These are phyloP conservation scores for Grammothele lineata DNA, from an alignment of 768 basidiomycete species.

Conservation along the genomic window DNA sequence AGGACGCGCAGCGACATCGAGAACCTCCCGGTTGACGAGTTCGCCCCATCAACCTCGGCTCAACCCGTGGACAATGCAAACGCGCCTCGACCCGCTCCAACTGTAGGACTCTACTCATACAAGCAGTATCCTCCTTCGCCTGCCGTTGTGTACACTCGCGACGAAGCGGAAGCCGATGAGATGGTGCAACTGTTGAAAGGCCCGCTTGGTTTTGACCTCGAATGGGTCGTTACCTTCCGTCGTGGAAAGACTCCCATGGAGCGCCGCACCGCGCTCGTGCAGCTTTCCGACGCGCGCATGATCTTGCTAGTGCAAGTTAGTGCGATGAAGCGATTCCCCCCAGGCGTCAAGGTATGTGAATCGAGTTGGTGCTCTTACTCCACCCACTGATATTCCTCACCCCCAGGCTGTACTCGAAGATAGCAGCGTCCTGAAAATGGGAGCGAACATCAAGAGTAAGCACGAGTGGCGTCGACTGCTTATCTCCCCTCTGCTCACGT, in stretches of 20 bases:
- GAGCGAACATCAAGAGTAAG: conserved; percentile 46
- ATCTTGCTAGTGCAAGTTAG: conserved; percentile 47
- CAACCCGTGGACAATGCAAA: background rate
- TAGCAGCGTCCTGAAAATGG: conserved; percentile 37
- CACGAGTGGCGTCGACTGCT: conserved; percentile 2
- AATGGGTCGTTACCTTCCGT: conserved; percentile 40
- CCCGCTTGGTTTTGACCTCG: conserved; percentile 50
- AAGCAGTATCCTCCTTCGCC: conserved; percentile 30
- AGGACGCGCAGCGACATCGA: conserved; percentile 1
- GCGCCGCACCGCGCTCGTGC: conserved; percentile 40
- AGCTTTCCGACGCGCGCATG: conserved; percentile 38
- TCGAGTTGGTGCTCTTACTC: conserved; percentile 4
- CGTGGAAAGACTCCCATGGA: conserved; percentile 22
- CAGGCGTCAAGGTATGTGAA: no score
- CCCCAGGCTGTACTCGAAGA: conserved; percentile 42
- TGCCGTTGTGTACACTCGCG: conserved; percentile 34
- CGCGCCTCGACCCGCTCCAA: background rate
- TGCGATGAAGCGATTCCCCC: conserved; percentile 38
- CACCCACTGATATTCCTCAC: background rate
- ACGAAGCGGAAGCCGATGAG: conserved; percentile 39
- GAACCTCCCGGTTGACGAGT: background rate
- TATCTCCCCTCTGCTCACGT: background rate
- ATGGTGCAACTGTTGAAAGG: conserved; percentile 35
- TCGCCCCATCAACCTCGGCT: background rate
- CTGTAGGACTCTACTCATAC: conserved; percentile 39